Base-by-base conservation (phyloP, 345 rosid genomes). In the Conringia planisiliqua region DNA sequence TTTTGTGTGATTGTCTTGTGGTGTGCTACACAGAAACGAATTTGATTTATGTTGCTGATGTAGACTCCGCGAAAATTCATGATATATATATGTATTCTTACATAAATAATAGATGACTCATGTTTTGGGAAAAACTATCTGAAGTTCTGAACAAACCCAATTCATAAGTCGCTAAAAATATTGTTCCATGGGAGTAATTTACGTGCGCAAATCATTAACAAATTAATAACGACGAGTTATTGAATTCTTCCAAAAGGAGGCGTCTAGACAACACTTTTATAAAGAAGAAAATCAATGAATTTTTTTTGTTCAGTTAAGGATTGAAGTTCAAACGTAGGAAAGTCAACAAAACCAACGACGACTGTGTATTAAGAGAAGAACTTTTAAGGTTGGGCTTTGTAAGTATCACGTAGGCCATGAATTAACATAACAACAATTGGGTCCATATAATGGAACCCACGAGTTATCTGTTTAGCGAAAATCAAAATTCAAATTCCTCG, bases 11-110 rank as follows among this genome's bases (percentile, higher is more conserved):
- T 47, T 68, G 43, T 32, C 38, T 14, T 66, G 27, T 68, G 7
- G 43, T 67, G 39, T 56, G 26, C 68, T 51, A 72, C 26, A 74
- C 46, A 67, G 50, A 40, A 66, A 62, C 57, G 12, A 32, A 56
- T n/a, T 44, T 43, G 69, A 12, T 17, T 48, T 16, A 36, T 47
- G 6, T 33, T 47, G 48, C 6, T 60, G 38, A 35, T 47, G 38
- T 60, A 56, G 57, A 33, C 29, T 40, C 16, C 35, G 3, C 17
- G 18, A 29, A 20, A 6, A 16, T 0, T 13, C 18, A 12, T 4
- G 44, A 40, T 12, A 40, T 40, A 35, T 35, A 8, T 35, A 32
- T 32, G 35, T n/a, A n/a, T n/a, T n/a, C 35, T 32, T 32, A 5
- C 8, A 32, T 6, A 32, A 32, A 6, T 32, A 32, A 16, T 26